Percentiles rank a stretch among this genome's conserved stretches.
phyloP scores from a whole-genome alignment of 805 yeast species.

The Pichia paraexigua region DNA sequence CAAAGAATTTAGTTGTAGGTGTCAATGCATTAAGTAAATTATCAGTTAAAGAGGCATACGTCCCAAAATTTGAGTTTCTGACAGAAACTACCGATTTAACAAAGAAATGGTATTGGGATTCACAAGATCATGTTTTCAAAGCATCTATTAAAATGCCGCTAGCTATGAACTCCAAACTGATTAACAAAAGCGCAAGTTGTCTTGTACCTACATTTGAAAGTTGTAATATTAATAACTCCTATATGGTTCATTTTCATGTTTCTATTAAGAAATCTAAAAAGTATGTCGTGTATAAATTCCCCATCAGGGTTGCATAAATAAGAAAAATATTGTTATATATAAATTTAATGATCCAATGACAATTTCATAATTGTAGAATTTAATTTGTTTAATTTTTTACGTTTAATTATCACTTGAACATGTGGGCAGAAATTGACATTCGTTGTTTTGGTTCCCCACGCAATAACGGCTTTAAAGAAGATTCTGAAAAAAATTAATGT shows the following conservation, averaged over 20 bases:
- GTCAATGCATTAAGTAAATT: conserved; percentile 5
- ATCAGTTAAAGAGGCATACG: conserved; percentile 2
- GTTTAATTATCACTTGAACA: not conserved
- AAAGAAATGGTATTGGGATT: conserved; percentile 2
- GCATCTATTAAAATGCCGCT: conserved; percentile 1
- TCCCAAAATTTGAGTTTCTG: conserved; percentile 3
- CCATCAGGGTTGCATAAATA: not conserved
- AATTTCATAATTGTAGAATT: too few species aligned
- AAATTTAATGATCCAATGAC: too few species aligned
- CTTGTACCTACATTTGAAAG: conserved; percentile 5
- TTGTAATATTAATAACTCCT: conserved; percentile 3
- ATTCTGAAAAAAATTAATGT: too few species aligned
- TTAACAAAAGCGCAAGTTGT: not conserved
- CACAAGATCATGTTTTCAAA: not conserved
- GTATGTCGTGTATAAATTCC: not conserved
- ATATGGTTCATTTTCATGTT: conserved; percentile 4
- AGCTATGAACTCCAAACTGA: not conserved
- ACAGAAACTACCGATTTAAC: conserved; percentile 1
- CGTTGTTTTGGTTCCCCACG: not conserved
- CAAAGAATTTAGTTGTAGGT: not conserved
- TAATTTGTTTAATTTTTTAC: too few species aligned
- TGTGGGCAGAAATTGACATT: not conserved
- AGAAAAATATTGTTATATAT: not conserved
- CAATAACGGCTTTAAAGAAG: not conserved
- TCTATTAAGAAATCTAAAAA: conserved; percentile 1